phyloP scores from a whole-genome alignment of 352 stramenopile genomes.

The Pythium pyrilobum region DNA sequence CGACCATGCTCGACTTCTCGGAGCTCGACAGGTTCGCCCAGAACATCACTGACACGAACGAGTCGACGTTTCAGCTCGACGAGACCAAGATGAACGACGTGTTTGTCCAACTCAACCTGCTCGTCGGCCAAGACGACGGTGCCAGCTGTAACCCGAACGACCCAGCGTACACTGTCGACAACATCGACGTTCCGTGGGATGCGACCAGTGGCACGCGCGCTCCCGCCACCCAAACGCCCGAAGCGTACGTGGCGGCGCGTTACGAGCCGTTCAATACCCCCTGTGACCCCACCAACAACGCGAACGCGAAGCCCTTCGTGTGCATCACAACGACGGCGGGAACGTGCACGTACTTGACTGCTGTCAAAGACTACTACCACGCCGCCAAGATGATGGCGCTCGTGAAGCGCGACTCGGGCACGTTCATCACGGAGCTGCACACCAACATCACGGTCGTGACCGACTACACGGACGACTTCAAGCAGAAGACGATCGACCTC shows the following conservation, averaged over 20 bases:
- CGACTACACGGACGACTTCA: constrained; percentile 30
- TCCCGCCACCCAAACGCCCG: neutral
- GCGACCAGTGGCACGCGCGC: constrained; percentile 4
- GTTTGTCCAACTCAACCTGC: neutral
- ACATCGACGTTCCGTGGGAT: constrained; percentile 34
- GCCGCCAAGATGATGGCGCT: constrained; percentile 4
- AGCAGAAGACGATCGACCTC: constrained; percentile 34
- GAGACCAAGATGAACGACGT: constrained; percentile 6
- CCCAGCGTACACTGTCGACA: constrained; percentile 24
- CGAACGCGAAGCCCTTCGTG: neutral
- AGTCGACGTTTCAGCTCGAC: constrained; percentile 25
- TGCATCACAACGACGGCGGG: neutral
- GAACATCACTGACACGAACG: constrained; percentile 16
- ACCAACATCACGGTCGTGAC: constrained; percentile 28
- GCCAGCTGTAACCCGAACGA: constrained; percentile 4
- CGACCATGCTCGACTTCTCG: constrained; percentile 37
- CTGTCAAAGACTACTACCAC: constrained; percentile 16
- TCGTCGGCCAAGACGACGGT: constrained; percentile 20
- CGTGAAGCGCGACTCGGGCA: constrained; percentile 17
- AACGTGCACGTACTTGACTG: constrained; percentile 14
- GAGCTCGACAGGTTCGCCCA: constrained; percentile 29
- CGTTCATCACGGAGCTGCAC: constrained; percentile 29
- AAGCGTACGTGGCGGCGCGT: constrained; percentile 15
- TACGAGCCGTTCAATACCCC: constrained; percentile 4
- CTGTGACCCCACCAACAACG: neutral